These are phyloP conservation scores for Yarrowia hollandica DNA, from an alignment of 805 yeast species.

Conservation along the genomic window DNA sequence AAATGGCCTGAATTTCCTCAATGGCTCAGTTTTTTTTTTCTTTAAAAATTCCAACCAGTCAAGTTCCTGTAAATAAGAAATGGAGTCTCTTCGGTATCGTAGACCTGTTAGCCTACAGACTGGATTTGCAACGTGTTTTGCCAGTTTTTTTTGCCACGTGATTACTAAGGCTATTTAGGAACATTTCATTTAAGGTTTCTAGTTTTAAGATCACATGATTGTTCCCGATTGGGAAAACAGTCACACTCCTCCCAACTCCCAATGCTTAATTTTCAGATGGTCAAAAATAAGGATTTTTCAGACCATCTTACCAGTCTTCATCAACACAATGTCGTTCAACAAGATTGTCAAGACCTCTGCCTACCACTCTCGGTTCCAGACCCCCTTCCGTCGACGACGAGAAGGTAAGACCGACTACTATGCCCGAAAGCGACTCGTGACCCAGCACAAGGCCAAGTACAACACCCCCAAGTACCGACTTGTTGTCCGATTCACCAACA, in stretches of 20 bases:
- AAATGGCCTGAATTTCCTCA: no score
- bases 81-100: no score
- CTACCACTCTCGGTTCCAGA: constrained; percentile 99
- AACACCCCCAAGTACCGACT: constrained; percentile 99
- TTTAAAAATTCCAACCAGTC: no score
- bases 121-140: no score
- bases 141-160: no score
- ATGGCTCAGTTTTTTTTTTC: no score
- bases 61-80: no score
- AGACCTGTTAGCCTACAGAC: no score
- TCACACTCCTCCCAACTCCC: constrained; percentile 1
- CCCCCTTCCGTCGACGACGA: constrained; percentile 99
- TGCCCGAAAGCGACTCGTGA: constrained; percentile 99
- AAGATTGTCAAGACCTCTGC: constrained; percentile 77
- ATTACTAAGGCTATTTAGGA: no score
- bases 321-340: constrained; percentile 67
- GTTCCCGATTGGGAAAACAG: constrained; percentile 12
- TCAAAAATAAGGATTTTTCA: neutral
- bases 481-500: constrained; percentile 99
- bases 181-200: no score
- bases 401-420: constrained; percentile 99
- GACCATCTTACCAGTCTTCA: neutral
- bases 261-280: neutral
- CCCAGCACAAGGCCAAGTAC: constrained; percentile 99
- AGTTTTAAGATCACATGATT: constrained; percentile 23